These are phyloP conservation scores for Gossypioides kirkii DNA, from an alignment of 345 rosid genomes.

Conservation along the genomic window DNA sequence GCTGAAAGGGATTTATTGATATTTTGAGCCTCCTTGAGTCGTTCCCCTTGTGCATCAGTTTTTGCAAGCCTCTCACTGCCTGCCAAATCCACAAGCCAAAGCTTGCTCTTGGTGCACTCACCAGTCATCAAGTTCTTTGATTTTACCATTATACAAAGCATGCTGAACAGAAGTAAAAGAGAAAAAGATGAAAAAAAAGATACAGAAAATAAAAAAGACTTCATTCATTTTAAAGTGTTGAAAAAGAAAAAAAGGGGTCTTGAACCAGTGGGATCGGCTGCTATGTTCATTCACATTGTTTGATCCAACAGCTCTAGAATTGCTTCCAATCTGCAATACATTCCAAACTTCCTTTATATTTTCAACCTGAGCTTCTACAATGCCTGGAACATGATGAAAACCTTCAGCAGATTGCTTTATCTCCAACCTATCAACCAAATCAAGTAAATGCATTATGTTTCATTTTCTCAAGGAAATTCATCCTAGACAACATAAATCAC, in stretches of 20 bases:
- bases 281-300: constrained; percentile 96
- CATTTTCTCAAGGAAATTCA: constrained; percentile 8
- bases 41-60: constrained; percentile 87
- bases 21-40: constrained; percentile 95
- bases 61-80: constrained; percentile 96
- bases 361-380: constrained; percentile 77
- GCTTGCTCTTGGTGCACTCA: constrained; percentile 91
- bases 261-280: constrained; percentile 95
- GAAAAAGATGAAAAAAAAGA: not conserved
- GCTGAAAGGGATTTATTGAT: constrained; percentile 92
- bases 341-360: constrained; percentile 75
- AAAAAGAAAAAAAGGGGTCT: constrained; percentile 5
- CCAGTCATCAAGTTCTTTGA: constrained; percentile 78
- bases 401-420: constrained; percentile 89
- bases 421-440: constrained; percentile 58
- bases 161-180: constrained; percentile 44
- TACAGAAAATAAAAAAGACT: not conserved
- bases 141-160: constrained; percentile 87
- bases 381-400: constrained; percentile 78
- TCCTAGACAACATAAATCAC: not conserved
- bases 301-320: constrained; percentile 93
- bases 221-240: not conserved
- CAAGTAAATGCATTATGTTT: constrained; percentile 1
- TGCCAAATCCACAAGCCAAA: constrained; percentile 70
- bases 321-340: constrained; percentile 87